Evolutionary conservation across 306 rosid genomes (phyloP), one percentile per base, ranked within the genome.

Genomic region (Cicer arietinum): DNA sequence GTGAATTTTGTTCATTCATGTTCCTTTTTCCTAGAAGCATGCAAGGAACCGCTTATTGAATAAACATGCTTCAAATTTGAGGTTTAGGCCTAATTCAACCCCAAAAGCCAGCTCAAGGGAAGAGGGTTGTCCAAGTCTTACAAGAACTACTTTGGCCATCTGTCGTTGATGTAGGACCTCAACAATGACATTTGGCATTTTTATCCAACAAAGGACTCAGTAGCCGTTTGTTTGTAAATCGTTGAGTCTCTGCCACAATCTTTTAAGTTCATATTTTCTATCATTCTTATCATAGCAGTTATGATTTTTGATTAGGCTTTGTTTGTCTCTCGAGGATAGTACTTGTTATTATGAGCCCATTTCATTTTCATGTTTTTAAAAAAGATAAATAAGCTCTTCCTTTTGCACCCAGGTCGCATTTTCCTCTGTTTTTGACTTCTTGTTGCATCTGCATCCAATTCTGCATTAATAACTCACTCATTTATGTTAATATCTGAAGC

Each of bases 381-480:
- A 61, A 58, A 60, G 40, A 47, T 10, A 50, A 50, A 46, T 10
- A 12, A 66, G 46, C 51, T 67, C 73, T 75, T 14, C 1, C 69
- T 52, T 30, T 30, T 50, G 56, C 17, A n/a, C 20, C 56, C 6
- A n/a, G 7, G 18, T 50, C 44, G 16, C 58, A 60, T 14, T 5
- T 41, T 6, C 48, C 35, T 16, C 20, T 39, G 41, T 41, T 60
- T 67, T 25, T 80, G 75, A 43, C 13, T 59, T 20, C 57, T 67
- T 48, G 71, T 40, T 75, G 58, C 46, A 46, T 73, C 67, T 80
- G 45, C 63, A 46, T 54, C 50, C 57, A 6, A 16, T 63, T 47
- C 53, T 53, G 44, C 43, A 79, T 44, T 51, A 61, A 60, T 73
- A 20, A 43, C 46, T 37, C 42, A 47, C 47, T 35, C 56, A 18